Percentiles rank a stretch among this genome's conserved stretches.
Conservation (phyloP, 805 yeast genomes). For the Pichia scutulata region DNA sequence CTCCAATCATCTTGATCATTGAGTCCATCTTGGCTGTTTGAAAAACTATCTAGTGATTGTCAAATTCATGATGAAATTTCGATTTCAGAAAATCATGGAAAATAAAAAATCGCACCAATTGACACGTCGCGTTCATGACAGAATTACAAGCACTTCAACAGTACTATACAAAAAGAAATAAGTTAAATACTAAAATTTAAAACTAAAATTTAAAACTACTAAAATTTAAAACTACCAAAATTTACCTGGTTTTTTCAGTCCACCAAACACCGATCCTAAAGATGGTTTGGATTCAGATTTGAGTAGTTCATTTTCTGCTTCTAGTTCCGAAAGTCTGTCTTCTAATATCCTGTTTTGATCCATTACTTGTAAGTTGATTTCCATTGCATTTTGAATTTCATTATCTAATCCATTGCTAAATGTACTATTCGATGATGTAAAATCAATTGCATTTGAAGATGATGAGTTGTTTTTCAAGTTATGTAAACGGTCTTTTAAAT, state of each 20-base stretch:
- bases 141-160: background rate
- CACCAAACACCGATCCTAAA: slow-evolving; percentile 9
- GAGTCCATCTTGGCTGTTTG: background rate
- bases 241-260: slow-evolving; percentile 9
- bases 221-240: slow-evolving; percentile 10
- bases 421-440: slow-evolving; percentile 19
- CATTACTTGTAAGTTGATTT: slow-evolving; percentile 59
- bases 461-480: slow-evolving; percentile 18
- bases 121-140: background rate
- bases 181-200: background rate
- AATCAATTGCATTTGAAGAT: slow-evolving; percentile 16
- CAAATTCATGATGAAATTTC: background rate
- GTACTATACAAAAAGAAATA: background rate
- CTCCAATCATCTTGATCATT: background rate
- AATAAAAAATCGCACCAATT: background rate
- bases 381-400: slow-evolving; percentile 53
- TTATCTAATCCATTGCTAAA: slow-evolving; percentile 31
- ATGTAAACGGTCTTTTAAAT: slow-evolving; percentile 35
- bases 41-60: background rate
- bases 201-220: background rate
- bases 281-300: slow-evolving; percentile 15
- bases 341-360: slow-evolving; percentile 51
- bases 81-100: background rate
- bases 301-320: slow-evolving; percentile 29
- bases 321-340: slow-evolving; percentile 39